Evolutionary conservation across 2,329 filamentous ascomycete genomes (phyloP).

Genomic region (Grosmannia clavigera): DNA sequence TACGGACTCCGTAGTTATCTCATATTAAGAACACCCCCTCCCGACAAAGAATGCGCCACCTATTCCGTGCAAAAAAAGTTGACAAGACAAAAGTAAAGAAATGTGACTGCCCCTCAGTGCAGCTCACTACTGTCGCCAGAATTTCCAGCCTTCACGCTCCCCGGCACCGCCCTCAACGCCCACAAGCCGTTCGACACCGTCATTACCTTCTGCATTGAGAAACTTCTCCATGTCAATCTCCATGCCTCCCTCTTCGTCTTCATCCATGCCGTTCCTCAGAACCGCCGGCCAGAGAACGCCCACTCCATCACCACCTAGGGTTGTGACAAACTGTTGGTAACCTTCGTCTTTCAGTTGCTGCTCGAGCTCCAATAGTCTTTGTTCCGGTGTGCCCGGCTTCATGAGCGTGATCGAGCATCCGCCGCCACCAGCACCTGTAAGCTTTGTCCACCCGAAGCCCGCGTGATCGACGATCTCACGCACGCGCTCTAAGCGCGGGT

Average conservation of each 20-base stretch:
- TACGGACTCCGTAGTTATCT: neutral
- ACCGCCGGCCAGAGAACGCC: slow-evolving; percentile 91
- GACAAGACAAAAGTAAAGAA: neutral
- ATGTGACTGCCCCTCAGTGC: neutral
- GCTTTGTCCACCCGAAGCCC: slow-evolving; percentile 90
- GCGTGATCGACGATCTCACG: slow-evolving; percentile 83
- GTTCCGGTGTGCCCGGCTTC: slow-evolving; percentile 47
- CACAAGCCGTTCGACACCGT: slow-evolving; percentile 78
- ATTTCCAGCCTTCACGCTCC: slow-evolving; percentile 72
- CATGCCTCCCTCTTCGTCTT: slow-evolving; percentile 68
- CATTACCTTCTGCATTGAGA: slow-evolving; percentile 68
- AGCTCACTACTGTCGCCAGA: slow-evolving; percentile 41
- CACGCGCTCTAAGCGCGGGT: slow-evolving; percentile 83
- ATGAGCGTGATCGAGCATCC: slow-evolving; percentile 91
- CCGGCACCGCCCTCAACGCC: slow-evolving; percentile 60
- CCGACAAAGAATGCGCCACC: neutral
- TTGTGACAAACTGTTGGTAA: slow-evolving; percentile 78
- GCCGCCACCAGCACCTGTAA: slow-evolving; percentile 90
- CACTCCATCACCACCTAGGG: slow-evolving; percentile 83
- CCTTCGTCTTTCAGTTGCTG: slow-evolving; percentile 54
- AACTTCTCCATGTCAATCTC: slow-evolving; percentile 84
- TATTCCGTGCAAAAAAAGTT: neutral
- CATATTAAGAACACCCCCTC: neutral
- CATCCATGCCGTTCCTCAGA: slow-evolving; percentile 69
- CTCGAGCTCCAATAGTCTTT: slow-evolving; percentile 52